phyloP scores from a whole-genome alignment of 1,284 basidiomycete genomes.

The Boletus semigastroideus region DNA sequence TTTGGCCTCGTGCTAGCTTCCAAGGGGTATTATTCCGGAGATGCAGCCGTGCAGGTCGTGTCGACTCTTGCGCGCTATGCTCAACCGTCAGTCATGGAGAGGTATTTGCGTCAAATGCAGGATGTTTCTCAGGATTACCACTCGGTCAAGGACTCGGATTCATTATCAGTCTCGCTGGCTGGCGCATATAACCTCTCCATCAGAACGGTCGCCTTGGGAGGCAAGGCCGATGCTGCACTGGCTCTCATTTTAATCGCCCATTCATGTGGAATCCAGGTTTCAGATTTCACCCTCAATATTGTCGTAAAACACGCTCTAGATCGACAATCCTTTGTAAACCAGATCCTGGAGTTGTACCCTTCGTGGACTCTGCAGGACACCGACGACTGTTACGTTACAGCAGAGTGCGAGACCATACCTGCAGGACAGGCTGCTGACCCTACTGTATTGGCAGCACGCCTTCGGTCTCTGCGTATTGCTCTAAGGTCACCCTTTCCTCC shows the following conservation, averaged over 20 bases:
- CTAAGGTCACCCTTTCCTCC: conserved; percentile 25
- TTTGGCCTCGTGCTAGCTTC: conserved; percentile 29
- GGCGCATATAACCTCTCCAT: conserved; percentile 21
- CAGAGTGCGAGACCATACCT: neutral
- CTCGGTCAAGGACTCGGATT: neutral
- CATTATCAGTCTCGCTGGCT: conserved; percentile 10
- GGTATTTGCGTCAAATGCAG: conserved; percentile 25
- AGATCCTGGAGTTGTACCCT: conserved; percentile 18
- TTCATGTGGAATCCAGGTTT: conserved; percentile 14
- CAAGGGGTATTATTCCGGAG: conserved; percentile 26
- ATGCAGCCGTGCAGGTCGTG: conserved; percentile 21
- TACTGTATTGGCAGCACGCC: conserved; percentile 13
- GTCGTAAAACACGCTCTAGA: conserved; percentile 17
- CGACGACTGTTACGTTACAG: neutral
- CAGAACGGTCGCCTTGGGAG: conserved; percentile 24
- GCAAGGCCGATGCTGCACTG: conserved; percentile 19
- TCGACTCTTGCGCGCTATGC: conserved; percentile 29
- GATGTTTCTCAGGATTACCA: conserved; percentile 11
- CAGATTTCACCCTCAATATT: conserved; percentile 29
- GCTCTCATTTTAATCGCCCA: conserved; percentile 20
- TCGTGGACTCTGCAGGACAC: conserved; percentile 7
- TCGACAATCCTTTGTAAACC: conserved; percentile 6
- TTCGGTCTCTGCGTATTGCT: conserved; percentile 27
- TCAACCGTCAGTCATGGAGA: conserved; percentile 12
- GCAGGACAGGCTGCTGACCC: conserved; percentile 6